Evolutionary conservation across 345 rosid species (phyloP), one percentile per base, ranked within the genome.

Genomic region (Salix udensis): DNA sequence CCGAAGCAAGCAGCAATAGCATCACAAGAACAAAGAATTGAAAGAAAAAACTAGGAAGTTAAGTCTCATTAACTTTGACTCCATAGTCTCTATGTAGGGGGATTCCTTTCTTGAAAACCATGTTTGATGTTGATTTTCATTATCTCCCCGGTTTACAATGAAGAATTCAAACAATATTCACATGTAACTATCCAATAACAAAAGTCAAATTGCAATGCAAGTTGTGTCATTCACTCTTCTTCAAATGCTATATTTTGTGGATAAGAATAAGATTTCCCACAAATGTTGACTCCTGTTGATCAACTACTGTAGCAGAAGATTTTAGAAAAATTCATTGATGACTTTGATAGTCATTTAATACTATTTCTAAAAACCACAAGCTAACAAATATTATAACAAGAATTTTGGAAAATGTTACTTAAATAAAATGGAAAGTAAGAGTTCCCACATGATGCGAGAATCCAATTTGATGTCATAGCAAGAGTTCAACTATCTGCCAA

Each of bases 391-490:
- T 50, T 50, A 16, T 18, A 50, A 50, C n/a, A 12, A 44, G 14
- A 14, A 13, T 0, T 12, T 44, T 0, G 16, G 16, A 3, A 13
- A 44, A 14, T 44, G 16, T 2, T 13, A 44, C 16, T 13, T 44
- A 5, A 11, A 24, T 2, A 40, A 39, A 6, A 61, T 69, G 67
- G 31, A 65, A 73, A 74, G 76, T 37, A 73, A 2, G 42, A 55
- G 11, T 80, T 71, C 31, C 23, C n/a, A 76, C 66, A 4, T 61
- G 70, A 65, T 36, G 30, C 30, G 24, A 42, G 87, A 79, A 82
- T 84, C 87, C 55, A 70, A 13, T 7, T 30, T 62, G 77, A 70
- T 37, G 65, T 23, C 67, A 60, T 72, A 46, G 39, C 28, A 37
- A 24, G 76, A 72, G 62, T 34, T 80, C 62, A 46, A 62, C 71